Base-by-base conservation (phyloP, 2,329 filamentous ascomycete genomes). In the Emericellopsis cladophorae region DNA sequence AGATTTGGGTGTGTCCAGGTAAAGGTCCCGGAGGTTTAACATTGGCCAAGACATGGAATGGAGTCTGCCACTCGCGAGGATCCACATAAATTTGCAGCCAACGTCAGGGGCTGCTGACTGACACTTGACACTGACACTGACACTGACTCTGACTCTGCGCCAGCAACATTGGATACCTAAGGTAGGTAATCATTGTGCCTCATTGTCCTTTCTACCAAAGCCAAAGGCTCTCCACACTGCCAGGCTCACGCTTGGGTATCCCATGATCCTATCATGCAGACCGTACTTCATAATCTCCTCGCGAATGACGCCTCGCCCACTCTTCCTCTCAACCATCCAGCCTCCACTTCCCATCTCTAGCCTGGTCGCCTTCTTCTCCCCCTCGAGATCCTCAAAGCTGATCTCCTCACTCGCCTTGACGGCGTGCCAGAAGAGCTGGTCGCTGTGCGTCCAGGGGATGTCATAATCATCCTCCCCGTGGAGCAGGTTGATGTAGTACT, bases 211-310 rank as follows among this genome's bases (percentile, higher is more conserved):
- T 9, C 33, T 35, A 9, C 18, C 15, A 15, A 15, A 31, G 22
- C 22, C 14, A 29, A 44, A 41, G 14, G 42, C 34, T 24, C 35
- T 23, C 7, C 29, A 23, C 8, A 76, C 59, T 2, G 73, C 72
- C 43, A 71, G 49, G 33, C 65, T 69, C 1, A 75, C 62, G 5
- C 72, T 58, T 1, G 72, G 70, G 51, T 75, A 71, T 4, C 67
- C 67, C 74, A 78, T 77, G 38, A 75, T 66, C 29, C 65, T 60
- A 54, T 79, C 74, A 42, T 79, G 74, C 14, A 75, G 51, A 0
- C 74, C 74, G 46, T 68, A 66, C 51, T 72, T 72, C 5, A 73
- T 43, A 7, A 79, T 70, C 39, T 76, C 63, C 48, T 76, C 65
- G 40, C 67, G 57, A n/a, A 79, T 59, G 0, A 68, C 41, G 1